Percentiles rank a stretch among this genome's conserved stretches.
These are phyloP conservation scores for Epichloe amarillans DNA, from an alignment of 2,329 filamentous ascomycete species.

Conservation along the genomic window DNA sequence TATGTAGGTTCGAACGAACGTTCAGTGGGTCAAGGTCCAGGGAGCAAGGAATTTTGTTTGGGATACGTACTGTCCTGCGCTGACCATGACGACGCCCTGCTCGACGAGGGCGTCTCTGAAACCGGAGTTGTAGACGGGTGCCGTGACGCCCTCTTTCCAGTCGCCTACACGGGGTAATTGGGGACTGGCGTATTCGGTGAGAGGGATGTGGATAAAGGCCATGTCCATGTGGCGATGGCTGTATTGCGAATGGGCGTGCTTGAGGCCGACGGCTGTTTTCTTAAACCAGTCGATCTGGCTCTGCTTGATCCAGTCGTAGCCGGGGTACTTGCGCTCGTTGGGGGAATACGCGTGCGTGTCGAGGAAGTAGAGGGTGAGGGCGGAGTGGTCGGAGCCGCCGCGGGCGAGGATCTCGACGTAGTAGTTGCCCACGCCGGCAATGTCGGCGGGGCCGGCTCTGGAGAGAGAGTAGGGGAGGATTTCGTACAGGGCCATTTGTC, in stretches of 20 bases:
- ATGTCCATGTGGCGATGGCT: constrained; percentile 89
- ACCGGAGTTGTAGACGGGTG: constrained; percentile 79
- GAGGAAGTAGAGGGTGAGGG: constrained; percentile 85
- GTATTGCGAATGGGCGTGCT: constrained; percentile 69
- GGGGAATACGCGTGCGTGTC: constrained; percentile 93
- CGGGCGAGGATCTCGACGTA: constrained; percentile 79
- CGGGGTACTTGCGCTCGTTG: constrained; percentile 74
- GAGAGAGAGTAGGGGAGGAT: constrained; percentile 81
- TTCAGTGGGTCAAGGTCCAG: background rate
- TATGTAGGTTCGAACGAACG: background rate
- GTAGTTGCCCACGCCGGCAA: constrained; percentile 92
- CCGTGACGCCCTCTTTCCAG: constrained; percentile 75
- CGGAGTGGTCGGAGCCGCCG: constrained; percentile 69
- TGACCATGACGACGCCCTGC: constrained; percentile 74
- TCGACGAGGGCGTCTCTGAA: constrained; percentile 83
- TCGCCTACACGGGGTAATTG: constrained; percentile 49
- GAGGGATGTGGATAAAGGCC: constrained; percentile 92
- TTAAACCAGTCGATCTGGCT: constrained; percentile 94
- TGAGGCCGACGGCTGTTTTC: constrained; percentile 58
- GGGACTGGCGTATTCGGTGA: constrained; percentile 68
- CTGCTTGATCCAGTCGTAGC: constrained; percentile 95
- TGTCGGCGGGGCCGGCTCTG: constrained; percentile 64
- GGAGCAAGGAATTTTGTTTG: too few relatives aligned
- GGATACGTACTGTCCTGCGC: constrained; percentile 71
- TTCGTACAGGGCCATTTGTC: constrained; percentile 77